Evolutionary conservation across 108 stramenopile genomes (phyloP).

Genomic region (Skeletonema potamos): DNA sequence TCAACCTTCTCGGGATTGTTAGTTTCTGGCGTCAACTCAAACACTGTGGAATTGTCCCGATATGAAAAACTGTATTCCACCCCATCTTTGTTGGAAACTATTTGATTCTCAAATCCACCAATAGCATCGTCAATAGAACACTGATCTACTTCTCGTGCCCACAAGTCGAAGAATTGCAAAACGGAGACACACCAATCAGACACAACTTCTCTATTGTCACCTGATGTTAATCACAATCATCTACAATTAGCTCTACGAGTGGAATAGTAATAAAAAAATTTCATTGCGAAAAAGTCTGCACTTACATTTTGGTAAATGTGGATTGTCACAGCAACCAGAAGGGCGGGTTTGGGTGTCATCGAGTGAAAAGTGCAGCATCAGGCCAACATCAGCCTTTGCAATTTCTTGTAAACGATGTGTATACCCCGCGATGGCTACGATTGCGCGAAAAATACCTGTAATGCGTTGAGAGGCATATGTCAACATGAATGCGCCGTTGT

Average conservation of each 20-base stretch:
- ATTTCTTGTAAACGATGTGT: neutral
- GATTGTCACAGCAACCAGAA: slow-evolving; percentile 25
- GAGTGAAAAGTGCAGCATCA: slow-evolving; percentile 31
- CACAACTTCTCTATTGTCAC: slow-evolving; percentile 8
- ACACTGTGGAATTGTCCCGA: neutral
- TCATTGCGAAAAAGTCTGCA: too few relatives aligned
- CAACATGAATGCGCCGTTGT: slow-evolving; percentile 54
- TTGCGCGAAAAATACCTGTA: slow-evolving; percentile 44
- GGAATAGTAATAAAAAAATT: too few relatives aligned
- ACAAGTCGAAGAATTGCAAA: slow-evolving; percentile 20
- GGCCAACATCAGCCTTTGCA: slow-evolving; percentile 2
- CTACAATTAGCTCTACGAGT: too few relatives aligned
- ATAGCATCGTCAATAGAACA: neutral
- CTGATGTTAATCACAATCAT: too few relatives aligned
- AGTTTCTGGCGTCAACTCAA: neutral
- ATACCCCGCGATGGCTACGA: slow-evolving; percentile 54
- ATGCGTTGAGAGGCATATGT: slow-evolving; percentile 13
- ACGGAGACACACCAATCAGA: slow-evolving; percentile 17
- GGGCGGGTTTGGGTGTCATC: slow-evolving; percentile 15
- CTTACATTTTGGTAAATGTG: slow-evolving; percentile 12
- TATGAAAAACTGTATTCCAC: neutral
- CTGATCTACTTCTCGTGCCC: slow-evolving; percentile 18
- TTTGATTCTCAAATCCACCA: neutral
- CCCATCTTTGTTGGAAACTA: neutral
- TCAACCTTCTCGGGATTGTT: neutral